Evolutionary conservation across 2,329 filamentous ascomycete species (phyloP).

Genomic region (Geosmithia morbida): DNA sequence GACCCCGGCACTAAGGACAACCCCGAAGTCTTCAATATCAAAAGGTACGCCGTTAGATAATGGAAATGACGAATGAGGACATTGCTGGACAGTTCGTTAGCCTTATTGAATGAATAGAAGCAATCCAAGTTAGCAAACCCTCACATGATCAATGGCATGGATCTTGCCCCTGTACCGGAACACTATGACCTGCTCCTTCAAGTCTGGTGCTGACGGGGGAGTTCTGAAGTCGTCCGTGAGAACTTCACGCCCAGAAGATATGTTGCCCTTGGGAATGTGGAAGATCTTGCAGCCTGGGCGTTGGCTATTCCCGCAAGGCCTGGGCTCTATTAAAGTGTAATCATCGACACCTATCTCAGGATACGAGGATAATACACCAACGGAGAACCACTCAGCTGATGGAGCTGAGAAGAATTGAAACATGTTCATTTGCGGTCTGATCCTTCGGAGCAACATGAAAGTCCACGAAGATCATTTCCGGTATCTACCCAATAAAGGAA

Average conservation of each 20-base stretch:
- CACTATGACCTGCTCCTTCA: constrained; percentile 48
- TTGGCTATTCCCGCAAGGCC: not conserved
- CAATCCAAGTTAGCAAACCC: constrained; percentile 8
- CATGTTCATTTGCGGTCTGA: not conserved
- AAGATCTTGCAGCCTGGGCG: constrained; percentile 46
- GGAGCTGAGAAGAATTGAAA: not conserved
- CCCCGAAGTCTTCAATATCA: constrained; percentile 60
- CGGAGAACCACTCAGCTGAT: constrained; percentile 31
- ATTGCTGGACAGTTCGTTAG: constrained; percentile 28
- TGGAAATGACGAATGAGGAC: constrained; percentile 53
- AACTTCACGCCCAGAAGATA: constrained; percentile 20
- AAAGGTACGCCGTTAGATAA: constrained; percentile 48
- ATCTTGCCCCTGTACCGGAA: constrained; percentile 49
- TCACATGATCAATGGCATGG: constrained; percentile 55
- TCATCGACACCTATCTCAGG: constrained; percentile 20
- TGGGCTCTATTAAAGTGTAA: not conserved
- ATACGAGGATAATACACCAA: constrained; percentile 38
- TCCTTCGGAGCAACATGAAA: not conserved
- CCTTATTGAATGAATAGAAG: not conserved
- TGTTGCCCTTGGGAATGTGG: constrained; percentile 25
- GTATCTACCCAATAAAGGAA: no score
- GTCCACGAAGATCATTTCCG: no score
- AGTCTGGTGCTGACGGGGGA: constrained; percentile 14
- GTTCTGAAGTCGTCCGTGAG: constrained; percentile 15
- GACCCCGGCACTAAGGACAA: constrained; percentile 46